phyloP scores from a whole-genome alignment of 768 basidiomycete species.

The Vishniacozyma victoriae region DNA sequence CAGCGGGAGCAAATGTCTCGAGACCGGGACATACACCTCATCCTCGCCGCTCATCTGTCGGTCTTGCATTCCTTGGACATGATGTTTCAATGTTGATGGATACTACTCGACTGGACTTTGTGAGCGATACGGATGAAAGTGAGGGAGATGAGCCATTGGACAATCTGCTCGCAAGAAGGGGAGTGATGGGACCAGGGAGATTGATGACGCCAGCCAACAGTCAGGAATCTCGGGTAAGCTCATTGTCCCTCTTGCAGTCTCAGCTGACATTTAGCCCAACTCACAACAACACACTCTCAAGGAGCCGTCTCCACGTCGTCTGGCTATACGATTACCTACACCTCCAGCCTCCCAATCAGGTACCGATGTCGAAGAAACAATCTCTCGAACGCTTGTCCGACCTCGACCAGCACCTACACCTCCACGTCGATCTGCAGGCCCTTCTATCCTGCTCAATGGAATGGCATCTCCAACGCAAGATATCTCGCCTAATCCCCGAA shows the following conservation, averaged over 20 bases:
- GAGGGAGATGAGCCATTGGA: background rate
- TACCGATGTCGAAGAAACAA: no score
- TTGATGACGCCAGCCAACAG: constrained; percentile 28
- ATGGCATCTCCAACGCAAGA: constrained; percentile 11
- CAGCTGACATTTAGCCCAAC: background rate
- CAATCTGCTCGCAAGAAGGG: background rate
- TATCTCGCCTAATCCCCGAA: constrained; percentile 19
- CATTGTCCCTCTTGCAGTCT: no score
- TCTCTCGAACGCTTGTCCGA: constrained; percentile 1
- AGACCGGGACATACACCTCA: constrained; percentile 10
- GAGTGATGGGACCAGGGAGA: constrained; percentile 5
- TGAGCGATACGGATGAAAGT: constrained; percentile 8
- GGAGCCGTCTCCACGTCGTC: no score
- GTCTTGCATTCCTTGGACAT: background rate
- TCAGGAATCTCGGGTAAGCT: constrained; percentile 17
- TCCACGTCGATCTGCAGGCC: constrained; percentile 3
- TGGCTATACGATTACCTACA: constrained; percentile 19
- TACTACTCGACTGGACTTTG: constrained; percentile 4
- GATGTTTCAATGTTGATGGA: constrained; percentile 13
- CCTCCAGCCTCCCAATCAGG: constrained; percentile 21
- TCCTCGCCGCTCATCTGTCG: background rate
- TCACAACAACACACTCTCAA: background rate
- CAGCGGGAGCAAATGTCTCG: background rate
- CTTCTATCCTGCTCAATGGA: background rate
- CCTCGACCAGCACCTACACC: constrained; percentile 17